A percentile compares a stretch with the other conserved stretches of the same genome.
Evolutionary conservation across 257 asterid species (phyloP).

Genomic region (Solanum boliviense): DNA sequence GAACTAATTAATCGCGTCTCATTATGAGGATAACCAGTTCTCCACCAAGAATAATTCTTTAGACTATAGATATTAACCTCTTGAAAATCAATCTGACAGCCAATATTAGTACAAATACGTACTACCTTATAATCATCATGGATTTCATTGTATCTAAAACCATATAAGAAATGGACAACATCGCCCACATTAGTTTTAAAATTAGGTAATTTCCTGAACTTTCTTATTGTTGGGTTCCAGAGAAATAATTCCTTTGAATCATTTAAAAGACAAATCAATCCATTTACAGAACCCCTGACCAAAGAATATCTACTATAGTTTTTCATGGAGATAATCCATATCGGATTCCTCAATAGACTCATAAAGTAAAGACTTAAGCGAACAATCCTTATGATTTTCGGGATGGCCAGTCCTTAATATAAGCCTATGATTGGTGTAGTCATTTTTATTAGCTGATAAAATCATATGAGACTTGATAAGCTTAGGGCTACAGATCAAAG

Average conservation of each 20-base stretch:
- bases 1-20: not conserved
- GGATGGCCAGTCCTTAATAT: too few relatives aligned
- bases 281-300: not conserved
- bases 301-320: not conserved
- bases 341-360: not conserved
- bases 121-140: not conserved
- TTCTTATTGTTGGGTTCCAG: not conserved
- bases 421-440: too few relatives aligned
- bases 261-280: not conserved
- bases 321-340: not conserved
- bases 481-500: too few relatives aligned
- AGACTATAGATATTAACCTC: not conserved
- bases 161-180: not conserved
- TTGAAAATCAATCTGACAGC: not conserved
- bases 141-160: not conserved
- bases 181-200: not conserved
- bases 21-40: not conserved
- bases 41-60: not conserved
- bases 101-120: not conserved
- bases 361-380: too few relatives aligned
- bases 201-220: not conserved
- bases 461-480: too few relatives aligned
- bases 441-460: too few relatives aligned
- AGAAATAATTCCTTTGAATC: not conserved
- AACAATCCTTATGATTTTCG: too few relatives aligned